Percentiles rank a stretch among this genome's conserved stretches.
phyloP scores from a whole-genome alignment of 768 basidiomycete species.

The Sporobolomyces phaffii region DNA sequence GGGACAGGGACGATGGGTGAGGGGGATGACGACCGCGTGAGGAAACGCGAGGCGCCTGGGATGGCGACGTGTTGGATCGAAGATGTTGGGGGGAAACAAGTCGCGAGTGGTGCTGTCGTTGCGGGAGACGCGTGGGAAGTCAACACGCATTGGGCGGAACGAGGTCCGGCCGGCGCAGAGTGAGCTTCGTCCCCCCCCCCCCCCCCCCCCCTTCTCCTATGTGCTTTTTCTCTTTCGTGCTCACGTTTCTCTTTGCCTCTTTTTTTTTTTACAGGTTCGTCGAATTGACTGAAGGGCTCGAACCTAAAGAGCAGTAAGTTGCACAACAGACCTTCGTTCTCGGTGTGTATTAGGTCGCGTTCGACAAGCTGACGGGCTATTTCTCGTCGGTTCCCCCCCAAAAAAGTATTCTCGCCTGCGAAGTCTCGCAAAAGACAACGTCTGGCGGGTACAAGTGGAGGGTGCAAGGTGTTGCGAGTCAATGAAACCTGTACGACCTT shows the following conservation, averaged over 20 bases:
- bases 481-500: neutral
- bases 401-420: constrained; percentile 20
- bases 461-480: constrained; percentile 15
- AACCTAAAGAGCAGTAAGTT: constrained; percentile 9
- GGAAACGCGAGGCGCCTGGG: constrained; percentile 9
- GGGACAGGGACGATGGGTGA: neutral
- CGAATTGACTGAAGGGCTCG: constrained; percentile 2
- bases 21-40: too few species aligned
- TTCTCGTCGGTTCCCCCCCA: neutral
- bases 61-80: constrained; percentile 23
- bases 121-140: neutral
- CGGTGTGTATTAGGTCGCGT: neutral
- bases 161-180: constrained; percentile 14
- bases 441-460: constrained; percentile 14
- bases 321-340: too few species aligned
- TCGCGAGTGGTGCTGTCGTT: neutral
- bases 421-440: constrained; percentile 1
- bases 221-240: too few species aligned
- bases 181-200: neutral
- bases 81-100: neutral
- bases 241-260: too few species aligned
- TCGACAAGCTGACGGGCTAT: neutral
- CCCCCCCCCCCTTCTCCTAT: neutral
- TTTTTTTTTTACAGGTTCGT: constrained; percentile 5
- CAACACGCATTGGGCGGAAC: neutral